Evolutionary conservation across 305 asterid species (phyloP).

Genomic region (Fraxinus latifolia): DNA sequence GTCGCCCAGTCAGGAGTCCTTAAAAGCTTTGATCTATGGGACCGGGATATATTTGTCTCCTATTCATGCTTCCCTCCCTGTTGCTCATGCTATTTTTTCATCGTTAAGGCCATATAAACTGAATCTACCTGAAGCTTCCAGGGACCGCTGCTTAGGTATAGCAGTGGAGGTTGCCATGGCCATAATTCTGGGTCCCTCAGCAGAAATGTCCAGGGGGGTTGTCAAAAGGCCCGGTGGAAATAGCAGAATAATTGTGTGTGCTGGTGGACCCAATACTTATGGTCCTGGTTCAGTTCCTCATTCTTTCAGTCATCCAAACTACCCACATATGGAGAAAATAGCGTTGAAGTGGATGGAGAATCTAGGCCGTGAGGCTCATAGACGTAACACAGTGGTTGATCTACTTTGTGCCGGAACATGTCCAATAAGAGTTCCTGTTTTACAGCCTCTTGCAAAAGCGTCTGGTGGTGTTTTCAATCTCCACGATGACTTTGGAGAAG

Average conservation of each 20-base stretch:
- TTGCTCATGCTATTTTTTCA: slow-evolving; percentile 81
- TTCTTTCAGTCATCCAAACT: slow-evolving; percentile 77
- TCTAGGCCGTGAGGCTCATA: slow-evolving; percentile 70
- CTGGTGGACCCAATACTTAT: slow-evolving; percentile 83
- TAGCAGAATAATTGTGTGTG: slow-evolving; percentile 84
- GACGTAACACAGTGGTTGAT: slow-evolving; percentile 68
- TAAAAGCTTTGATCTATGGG: slow-evolving; percentile 82
- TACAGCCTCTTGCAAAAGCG: slow-evolving; percentile 83
- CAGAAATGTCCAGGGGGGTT: slow-evolving; percentile 81
- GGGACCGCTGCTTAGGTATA: slow-evolving; percentile 90
- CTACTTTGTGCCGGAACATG: slow-evolving; percentile 92
- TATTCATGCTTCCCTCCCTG: slow-evolving; percentile 78
- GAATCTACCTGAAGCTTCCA: slow-evolving; percentile 69
- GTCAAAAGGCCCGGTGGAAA: slow-evolving; percentile 83
- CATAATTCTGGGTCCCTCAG: slow-evolving; percentile 81
- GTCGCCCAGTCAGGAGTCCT: slow-evolving; percentile 70
- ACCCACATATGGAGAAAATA: slow-evolving; percentile 70
- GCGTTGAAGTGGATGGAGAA: slow-evolving; percentile 82
- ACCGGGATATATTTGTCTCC: slow-evolving; percentile 86
- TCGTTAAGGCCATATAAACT: slow-evolving; percentile 68
- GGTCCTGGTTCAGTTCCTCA: slow-evolving; percentile 94
- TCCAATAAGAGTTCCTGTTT: slow-evolving; percentile 74
- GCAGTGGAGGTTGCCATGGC: slow-evolving; percentile 92
- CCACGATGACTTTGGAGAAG: slow-evolving; percentile 96
- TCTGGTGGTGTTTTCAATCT: slow-evolving; percentile 83